Base-by-base conservation (phyloP, 257 asterid species). In the Salvia miltiorrhiza region DNA sequence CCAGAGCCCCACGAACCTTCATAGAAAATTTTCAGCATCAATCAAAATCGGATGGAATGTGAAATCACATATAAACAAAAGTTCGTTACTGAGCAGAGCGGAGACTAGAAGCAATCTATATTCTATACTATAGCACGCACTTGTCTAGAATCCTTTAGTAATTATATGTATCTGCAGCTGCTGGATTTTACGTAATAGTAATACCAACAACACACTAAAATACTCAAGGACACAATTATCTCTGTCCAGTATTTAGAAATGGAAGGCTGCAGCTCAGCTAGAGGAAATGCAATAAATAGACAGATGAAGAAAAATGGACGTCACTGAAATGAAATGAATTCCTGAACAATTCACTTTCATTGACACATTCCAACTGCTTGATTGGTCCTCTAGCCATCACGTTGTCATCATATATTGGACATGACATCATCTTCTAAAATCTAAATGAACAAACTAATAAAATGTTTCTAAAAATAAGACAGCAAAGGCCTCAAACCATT, bases 1-100 rank as follows among this genome's bases (percentile, higher is more conserved):
- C 97, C 17, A 92, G 77, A 60, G 96, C 87, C 72, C 98, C 96
- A 32, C 96, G 87, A 69, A 94, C 95, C 99, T 94, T 82, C 76
- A 83, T 55, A 20, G 71, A 75, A 77, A 39, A 58, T 11, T 11
- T 52, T 71, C 24, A 76, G 59, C 23, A 50, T 71, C 47, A 73
- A 64, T 28, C 60, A 55, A 39, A 66, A 56, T 16, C n/a, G 17
- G 63, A 71, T 12, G 41, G 40, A 74, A 55, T 60, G 56, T 48
- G 17, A 72, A 76, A 30, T 57, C 64, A 45, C 33, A 43, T 30
- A 48, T 44, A 71, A 73, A 52, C 58, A 62, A 68, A 56, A 63
- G 43, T 54, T 30, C 62, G 60, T 37, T 28, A 54, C 41, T 37
- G 76, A 43, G 37, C 70, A 48, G n/a, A n/a, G n/a, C n/a, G 26